Conservation (phyloP, 2,329 filamentous ascomycete genomes). For the Penicillium brevicompactum region DNA sequence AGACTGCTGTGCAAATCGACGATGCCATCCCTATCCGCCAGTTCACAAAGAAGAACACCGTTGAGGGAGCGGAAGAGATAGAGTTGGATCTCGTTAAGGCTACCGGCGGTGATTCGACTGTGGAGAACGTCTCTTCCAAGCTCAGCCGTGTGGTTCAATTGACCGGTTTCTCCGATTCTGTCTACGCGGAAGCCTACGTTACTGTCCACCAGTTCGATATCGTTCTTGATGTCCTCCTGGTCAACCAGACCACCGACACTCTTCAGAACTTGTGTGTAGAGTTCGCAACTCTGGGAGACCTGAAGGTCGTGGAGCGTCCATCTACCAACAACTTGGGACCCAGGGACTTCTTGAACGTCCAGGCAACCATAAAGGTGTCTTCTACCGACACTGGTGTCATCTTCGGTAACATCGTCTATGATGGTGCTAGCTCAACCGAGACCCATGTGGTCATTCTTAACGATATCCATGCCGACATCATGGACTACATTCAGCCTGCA, state of each 20-base stretch:
- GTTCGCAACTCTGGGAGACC: conserved; percentile 95
- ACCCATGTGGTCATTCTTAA: conserved; percentile 97
- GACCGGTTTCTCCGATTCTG: conserved; percentile 95
- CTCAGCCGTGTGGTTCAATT: conserved; percentile 94
- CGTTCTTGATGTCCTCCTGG: conserved; percentile 89
- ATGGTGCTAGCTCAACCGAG: conserved; percentile 87
- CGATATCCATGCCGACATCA: conserved; percentile 97
- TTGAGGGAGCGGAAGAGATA: conserved; percentile 80
- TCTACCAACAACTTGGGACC: conserved; percentile 94
- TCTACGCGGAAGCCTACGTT: conserved; percentile 98
- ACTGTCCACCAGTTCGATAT: conserved; percentile 99
- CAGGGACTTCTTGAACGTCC: conserved; percentile 97
- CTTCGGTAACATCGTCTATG: conserved; percentile 97
- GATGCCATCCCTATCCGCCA: conserved; percentile 93
- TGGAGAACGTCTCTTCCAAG: conserved; percentile 89
- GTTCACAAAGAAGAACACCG: conserved; percentile 84
- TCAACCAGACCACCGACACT: conserved; percentile 96
- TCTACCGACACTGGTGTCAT: conserved; percentile 98
- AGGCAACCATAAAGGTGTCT: conserved; percentile 97
- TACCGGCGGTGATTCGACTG: conserved; percentile 81
- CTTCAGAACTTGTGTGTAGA: conserved; percentile 96
- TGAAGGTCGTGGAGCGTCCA: conserved; percentile 96
- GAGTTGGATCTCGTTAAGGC: conserved; percentile 91
- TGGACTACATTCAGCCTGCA: conserved; percentile 99
- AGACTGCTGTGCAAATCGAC: conserved; percentile 91